phyloP scores from a whole-genome alignment of 208 protist genomes.

The Herpetomonas samuelpessoai region DNA sequence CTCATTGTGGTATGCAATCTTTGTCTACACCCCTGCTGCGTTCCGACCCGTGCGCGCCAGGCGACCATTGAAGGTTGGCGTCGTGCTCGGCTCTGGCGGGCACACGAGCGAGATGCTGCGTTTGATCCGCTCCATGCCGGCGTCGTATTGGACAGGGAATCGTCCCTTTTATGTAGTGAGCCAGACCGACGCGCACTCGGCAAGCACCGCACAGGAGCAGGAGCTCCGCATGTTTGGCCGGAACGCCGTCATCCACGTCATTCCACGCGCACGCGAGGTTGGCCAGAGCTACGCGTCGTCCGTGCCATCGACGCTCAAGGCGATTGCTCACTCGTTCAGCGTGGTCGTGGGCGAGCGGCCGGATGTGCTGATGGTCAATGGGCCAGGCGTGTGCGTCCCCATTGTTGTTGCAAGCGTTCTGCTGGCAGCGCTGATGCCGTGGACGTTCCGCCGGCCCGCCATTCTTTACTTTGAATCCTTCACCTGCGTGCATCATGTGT shows the following conservation, averaged over 20 bases:
- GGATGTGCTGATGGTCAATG: slow-evolving; percentile 86
- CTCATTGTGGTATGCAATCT: slow-evolving; percentile 16
- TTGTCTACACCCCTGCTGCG: slow-evolving; percentile 14
- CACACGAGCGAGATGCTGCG: slow-evolving; percentile 93
- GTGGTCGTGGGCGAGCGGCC: slow-evolving; percentile 42
- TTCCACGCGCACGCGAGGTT: slow-evolving; percentile 89
- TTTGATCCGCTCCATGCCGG: slow-evolving; percentile 37
- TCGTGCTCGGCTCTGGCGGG: slow-evolving; percentile 89
- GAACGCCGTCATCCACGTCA: slow-evolving; percentile 38
- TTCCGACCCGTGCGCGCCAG: slow-evolving; percentile 11
- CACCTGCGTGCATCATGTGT: slow-evolving; percentile 82
- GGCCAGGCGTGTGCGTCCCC: slow-evolving; percentile 91
- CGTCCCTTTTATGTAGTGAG: slow-evolving; percentile 69
- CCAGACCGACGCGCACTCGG: slow-evolving; percentile 73
- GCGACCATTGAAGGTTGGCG: slow-evolving; percentile 43
- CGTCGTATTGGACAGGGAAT: slow-evolving; percentile 34
- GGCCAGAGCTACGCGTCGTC: slow-evolving; percentile 88
- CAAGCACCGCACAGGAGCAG: slow-evolving; percentile 39
- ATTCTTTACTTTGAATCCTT: slow-evolving; percentile 90
- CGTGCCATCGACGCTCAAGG: slow-evolving; percentile 62
- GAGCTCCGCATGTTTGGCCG: slow-evolving; percentile 45
- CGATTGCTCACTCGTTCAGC: slow-evolving; percentile 22
- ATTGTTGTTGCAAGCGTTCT: slow-evolving; percentile 60
- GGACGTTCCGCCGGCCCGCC: slow-evolving; percentile 37
- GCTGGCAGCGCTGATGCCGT: slow-evolving; percentile 41